Evolutionary conservation across 192 early-diverging fungal genomes (phyloP), one percentile per base, ranked within the genome.

Genomic region (Coemansia sp.): DNA sequence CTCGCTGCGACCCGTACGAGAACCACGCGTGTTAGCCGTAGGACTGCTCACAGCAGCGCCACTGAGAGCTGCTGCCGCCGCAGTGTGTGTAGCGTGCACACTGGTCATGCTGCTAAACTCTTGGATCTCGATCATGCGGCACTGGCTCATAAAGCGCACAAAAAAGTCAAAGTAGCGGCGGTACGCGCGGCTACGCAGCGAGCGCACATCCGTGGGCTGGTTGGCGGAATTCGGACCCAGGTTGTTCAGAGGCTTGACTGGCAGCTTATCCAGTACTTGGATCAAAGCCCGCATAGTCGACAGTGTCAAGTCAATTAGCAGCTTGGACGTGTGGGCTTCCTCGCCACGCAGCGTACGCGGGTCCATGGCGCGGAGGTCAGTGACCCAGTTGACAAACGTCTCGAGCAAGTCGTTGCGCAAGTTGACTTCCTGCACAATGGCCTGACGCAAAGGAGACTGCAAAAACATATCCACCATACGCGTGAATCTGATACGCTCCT

Each of bases 111-210:
- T 84, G 71, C 78, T 80, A 44, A 80, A 80, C 66, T 78, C 78
- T 41, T 84, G 80, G 53, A 83, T 83, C 70, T 83, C 80, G 25
- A 83, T 68, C 80, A 83, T 84, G 55, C 82, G 77, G 78, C 77
- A 80, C 66, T 84, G 82, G 70, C 77, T 84, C 78, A 84, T 84
- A 27, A 84, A 80, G 57, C 82, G 77, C 73, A 84, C 78, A 68
- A 84, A 84, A 69, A 84, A 84, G 66, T 84, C 82, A 77, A 80
- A 84, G 72, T 84, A 84, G 17, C 82, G 70, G 53, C 78, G 77
- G 65, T 77, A 84, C 0, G 78, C 77, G 32, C 78, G 77, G 65
- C 66, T 68, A 15, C 82, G 73, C 66, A 74, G 69, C 46, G 78
- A 72, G 14, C 82, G 77, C 44, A 84, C 78, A 14, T 84, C 82